These are phyloP conservation scores for Suillus tomentosus DNA, from an alignment of 768 basidiomycete species.

Conservation along the genomic window DNA sequence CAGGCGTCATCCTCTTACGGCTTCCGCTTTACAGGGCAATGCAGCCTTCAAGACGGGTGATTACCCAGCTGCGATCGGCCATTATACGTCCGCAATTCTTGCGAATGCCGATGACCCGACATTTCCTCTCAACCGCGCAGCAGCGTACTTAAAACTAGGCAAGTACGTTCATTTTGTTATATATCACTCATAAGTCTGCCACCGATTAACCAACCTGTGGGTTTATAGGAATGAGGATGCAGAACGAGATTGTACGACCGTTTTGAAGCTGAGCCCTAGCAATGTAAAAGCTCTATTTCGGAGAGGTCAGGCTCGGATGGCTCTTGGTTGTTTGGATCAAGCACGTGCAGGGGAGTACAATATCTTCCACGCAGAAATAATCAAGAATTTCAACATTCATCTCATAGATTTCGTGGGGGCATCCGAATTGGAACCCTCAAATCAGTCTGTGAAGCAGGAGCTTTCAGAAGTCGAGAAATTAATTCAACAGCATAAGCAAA, in stretches of 20 bases:
- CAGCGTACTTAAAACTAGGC: conserved; percentile 91
- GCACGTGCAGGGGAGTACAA: conserved; percentile 56
- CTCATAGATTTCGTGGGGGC: conserved; percentile 61
- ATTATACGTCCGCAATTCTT: conserved; percentile 81
- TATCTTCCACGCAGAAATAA: background rate
- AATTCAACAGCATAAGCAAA: conserved; percentile 31
- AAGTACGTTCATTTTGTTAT: conserved; percentile 64
- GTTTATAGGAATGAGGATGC: conserved; percentile 70
- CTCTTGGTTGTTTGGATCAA: conserved; percentile 52
- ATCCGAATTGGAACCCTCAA: conserved; percentile 62
- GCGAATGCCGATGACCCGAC: conserved; percentile 73
- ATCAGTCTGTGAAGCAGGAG: conserved; percentile 64
- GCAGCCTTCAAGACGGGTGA: conserved; percentile 80
- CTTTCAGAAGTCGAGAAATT: conserved; percentile 49
- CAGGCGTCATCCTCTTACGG: background rate
- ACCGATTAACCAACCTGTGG: conserved; percentile 5
- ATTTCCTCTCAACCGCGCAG: conserved; percentile 84
- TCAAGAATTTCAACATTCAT: conserved; percentile 10
- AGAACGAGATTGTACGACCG: conserved; percentile 75
- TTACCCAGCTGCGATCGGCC: conserved; percentile 77
- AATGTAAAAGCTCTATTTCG: conserved; percentile 85
- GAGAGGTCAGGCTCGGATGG: conserved; percentile 70
- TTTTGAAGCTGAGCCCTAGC: conserved; percentile 50
- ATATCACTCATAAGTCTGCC: background rate
- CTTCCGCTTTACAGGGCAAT: conserved; percentile 65